phyloP scores from a whole-genome alignment of 352 stramenopile genomes.

The Phytophthora cryptogea region DNA sequence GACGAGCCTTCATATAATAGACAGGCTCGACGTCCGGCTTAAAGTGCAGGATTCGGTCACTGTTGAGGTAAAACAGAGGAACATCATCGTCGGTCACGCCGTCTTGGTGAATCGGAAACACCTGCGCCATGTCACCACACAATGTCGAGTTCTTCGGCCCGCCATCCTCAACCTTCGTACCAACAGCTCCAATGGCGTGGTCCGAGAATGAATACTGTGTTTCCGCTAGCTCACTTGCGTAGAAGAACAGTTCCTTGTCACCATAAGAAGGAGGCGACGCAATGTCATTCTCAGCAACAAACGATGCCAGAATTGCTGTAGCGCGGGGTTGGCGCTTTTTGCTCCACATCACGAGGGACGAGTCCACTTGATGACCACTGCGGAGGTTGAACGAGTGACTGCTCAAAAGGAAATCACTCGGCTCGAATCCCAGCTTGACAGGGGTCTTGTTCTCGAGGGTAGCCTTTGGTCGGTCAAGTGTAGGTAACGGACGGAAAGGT shows the following conservation, averaged over 20 bases:
- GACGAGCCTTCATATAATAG: constrained; percentile 47
- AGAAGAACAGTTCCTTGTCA: constrained; percentile 55
- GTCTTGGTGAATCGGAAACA: constrained; percentile 42
- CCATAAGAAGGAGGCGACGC: constrained; percentile 44
- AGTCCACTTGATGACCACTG: constrained; percentile 52
- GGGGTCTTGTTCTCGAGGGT: constrained; percentile 25
- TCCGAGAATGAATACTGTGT: constrained; percentile 48
- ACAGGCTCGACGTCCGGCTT: constrained; percentile 39
- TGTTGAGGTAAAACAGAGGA: constrained; percentile 56
- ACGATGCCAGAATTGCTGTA: constrained; percentile 46
- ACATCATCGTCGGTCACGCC: constrained; percentile 28
- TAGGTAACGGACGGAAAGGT: constrained; percentile 26
- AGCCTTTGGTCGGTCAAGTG: constrained; percentile 24
- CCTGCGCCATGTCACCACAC: constrained; percentile 57
- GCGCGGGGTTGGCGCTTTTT: constrained; percentile 46
- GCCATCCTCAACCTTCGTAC: constrained; percentile 28
- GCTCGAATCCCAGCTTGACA: constrained; percentile 31
- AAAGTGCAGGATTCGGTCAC: constrained; percentile 48
- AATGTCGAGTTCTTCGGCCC: constrained; percentile 39
- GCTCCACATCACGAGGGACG: constrained; percentile 53
- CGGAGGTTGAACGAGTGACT: constrained; percentile 44
- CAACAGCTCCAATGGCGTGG: constrained; percentile 48
- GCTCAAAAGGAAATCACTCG: constrained; percentile 34
- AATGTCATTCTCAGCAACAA: constrained; percentile 36
- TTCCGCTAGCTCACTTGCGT: constrained; percentile 46